A percentile compares a stretch with the other conserved stretches of the same genome.
Evolutionary conservation across 495 filamentous ascomycete species (phyloP).

Genomic region (Neurospora sp.): DNA sequence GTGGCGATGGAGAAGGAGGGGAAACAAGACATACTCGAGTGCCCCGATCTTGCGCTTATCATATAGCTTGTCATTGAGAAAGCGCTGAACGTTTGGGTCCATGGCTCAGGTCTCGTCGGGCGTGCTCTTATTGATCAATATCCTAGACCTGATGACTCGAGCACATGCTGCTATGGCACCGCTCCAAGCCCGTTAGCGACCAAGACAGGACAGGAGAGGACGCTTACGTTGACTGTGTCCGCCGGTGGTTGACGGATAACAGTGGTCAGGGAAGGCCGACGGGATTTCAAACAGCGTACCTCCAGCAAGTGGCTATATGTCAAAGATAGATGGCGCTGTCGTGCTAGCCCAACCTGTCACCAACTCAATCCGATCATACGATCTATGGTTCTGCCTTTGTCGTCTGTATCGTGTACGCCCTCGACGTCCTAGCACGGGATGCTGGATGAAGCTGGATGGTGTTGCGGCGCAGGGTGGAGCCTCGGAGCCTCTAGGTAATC

Average conservation of each 20-base stretch:
- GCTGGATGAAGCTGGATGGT: background rate
- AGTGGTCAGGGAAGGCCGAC: background rate
- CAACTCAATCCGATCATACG: background rate
- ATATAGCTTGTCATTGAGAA: conserved; percentile 96
- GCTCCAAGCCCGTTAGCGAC: background rate
- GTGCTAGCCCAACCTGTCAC: background rate
- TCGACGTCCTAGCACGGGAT: background rate
- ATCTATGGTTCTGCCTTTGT: background rate
- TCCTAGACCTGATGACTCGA: background rate
- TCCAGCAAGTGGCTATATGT: background rate
- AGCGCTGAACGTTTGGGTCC: conserved; percentile 81
- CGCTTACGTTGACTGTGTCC: background rate
- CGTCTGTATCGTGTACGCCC: background rate
- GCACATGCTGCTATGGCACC: background rate
- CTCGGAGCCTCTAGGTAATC: background rate
- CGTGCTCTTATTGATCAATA: background rate
- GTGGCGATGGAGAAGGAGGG: background rate
- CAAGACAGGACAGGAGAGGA: background rate
- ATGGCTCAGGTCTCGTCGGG: conserved; percentile 36
- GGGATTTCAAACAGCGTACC: background rate
- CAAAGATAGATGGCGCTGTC: background rate
- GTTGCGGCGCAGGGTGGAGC: background rate
- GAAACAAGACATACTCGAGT: conserved; percentile 64
- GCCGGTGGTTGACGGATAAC: background rate
- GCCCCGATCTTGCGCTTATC: conserved; percentile 95